Percentiles rank a stretch among this genome's conserved stretches.
Evolutionary conservation across 139 green algal genomes (phyloP).

Genomic region (Auxenochlorella pyrenoidosa): DNA sequence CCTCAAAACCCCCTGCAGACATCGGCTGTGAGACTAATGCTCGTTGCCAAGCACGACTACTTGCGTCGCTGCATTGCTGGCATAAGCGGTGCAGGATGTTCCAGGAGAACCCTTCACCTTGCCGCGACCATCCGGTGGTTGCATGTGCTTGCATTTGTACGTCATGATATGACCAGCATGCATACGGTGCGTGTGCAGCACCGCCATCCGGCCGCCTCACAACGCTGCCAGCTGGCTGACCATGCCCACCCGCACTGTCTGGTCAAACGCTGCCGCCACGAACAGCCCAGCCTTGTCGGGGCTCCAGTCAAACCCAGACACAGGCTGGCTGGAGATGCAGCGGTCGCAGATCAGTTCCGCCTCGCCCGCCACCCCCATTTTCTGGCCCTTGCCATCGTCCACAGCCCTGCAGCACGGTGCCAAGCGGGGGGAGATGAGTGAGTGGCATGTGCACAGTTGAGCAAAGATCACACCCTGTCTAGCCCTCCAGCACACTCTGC

Average conservation of each 20-base stretch:
- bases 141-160: no score
- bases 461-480: not conserved
- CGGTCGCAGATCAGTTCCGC: conserved; percentile 71
- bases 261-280: conserved; percentile 85
- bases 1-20: no score
- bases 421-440: not conserved
- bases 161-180: no score
- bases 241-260: conserved; percentile 85
- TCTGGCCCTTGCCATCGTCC: conserved; percentile 71
- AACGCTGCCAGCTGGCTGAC: conserved; percentile 81
- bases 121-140: no score
- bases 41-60: no score
- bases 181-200: no score
- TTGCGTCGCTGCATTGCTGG: no score
- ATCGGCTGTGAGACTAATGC: no score
- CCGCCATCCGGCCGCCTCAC: conserved; percentile 17
- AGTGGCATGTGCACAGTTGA: not conserved
- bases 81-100: no score
- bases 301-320: conserved; percentile 87
- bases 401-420: conserved; percentile 22
- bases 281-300: conserved; percentile 89
- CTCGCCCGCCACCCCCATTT: conserved; percentile 78
- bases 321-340: conserved; percentile 82
- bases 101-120: no score
- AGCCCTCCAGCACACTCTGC: not conserved